phyloP scores from a whole-genome alignment of 2,329 filamentous ascomycete genomes.

The Colletotrichum coccodes region DNA sequence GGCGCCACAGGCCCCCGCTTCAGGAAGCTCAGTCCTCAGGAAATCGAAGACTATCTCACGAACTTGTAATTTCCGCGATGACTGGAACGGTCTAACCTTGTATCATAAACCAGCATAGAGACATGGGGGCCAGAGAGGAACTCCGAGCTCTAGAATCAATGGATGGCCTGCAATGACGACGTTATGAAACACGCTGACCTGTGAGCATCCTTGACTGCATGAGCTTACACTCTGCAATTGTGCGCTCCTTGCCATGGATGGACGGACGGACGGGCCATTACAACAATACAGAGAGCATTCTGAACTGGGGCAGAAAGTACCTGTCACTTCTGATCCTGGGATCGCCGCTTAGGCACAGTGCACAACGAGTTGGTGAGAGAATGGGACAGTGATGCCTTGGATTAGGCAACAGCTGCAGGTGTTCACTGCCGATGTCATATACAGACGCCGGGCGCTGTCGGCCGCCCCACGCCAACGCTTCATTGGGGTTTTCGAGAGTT shows the following conservation, averaged over 20 bases:
- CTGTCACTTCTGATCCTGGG: not conserved
- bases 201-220: not conserved
- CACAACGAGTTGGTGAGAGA: not conserved
- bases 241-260: not conserved
- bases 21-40: slow-evolving; percentile 94
- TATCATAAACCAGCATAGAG: slow-evolving; percentile 48
- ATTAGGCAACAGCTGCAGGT: not conserved
- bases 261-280: not conserved
- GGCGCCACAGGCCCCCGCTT: slow-evolving; percentile 87
- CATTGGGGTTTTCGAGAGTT: not conserved
- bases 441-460: not conserved
- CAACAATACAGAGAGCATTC: not conserved
- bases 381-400: not conserved
- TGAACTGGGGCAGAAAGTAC: not conserved
- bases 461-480: not conserved
- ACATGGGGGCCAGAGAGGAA: slow-evolving; percentile 15
- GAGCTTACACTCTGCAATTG: not conserved
- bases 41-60: slow-evolving; percentile 99
- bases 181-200: not conserved
- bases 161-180: slow-evolving; percentile 28
- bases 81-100: slow-evolving; percentile 41
- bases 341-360: not conserved
- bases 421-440: not conserved
- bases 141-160: slow-evolving; percentile 33
- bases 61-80: slow-evolving; percentile 77